phyloP scores from a whole-genome alignment of 1,284 basidiomycete species.

The Cryptococcus sp. region DNA sequence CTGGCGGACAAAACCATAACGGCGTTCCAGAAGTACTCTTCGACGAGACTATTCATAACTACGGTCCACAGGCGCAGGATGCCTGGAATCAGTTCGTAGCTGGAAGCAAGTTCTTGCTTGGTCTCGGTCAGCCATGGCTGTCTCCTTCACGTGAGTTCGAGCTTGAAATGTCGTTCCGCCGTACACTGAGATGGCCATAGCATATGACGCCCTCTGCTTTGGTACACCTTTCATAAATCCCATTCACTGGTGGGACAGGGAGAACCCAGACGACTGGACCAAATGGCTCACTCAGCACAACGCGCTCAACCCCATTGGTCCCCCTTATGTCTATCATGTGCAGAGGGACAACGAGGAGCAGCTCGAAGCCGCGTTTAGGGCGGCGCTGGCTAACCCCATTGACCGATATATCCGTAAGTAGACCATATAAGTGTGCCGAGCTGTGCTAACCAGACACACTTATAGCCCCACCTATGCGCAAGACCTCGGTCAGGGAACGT shows the following conservation, averaged over 20 bases:
- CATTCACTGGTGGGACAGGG: conserved; percentile 31
- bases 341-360: conserved; percentile 24
- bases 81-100: conserved; percentile 26
- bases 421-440: neutral
- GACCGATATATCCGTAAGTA: conserved; percentile 38
- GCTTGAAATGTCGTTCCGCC: no score
- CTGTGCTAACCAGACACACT: neutral
- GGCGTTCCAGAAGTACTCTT: conserved; percentile 12
- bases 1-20: conserved; percentile 24
- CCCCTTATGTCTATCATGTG: conserved; percentile 55
- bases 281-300: conserved; percentile 52
- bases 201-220: conserved; percentile 55
- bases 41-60: conserved; percentile 20
- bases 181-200: conserved; percentile 13
- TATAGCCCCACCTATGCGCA: conserved; percentile 22
- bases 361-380: conserved; percentile 27
- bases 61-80: conserved; percentile 22
- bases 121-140: conserved; percentile 25
- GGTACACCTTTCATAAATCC: conserved; percentile 56
- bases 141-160: conserved; percentile 42
- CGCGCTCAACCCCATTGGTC: conserved; percentile 36
- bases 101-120: conserved; percentile 27
- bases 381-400: conserved; percentile 35
- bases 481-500: conserved; percentile 15
- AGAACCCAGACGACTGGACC: conserved; percentile 42